Percentiles rank a stretch among this genome's conserved stretches.
These are phyloP conservation scores for Phialophora chinensis DNA, from an alignment of 2,329 filamentous ascomycete species.

Conservation along the genomic window DNA sequence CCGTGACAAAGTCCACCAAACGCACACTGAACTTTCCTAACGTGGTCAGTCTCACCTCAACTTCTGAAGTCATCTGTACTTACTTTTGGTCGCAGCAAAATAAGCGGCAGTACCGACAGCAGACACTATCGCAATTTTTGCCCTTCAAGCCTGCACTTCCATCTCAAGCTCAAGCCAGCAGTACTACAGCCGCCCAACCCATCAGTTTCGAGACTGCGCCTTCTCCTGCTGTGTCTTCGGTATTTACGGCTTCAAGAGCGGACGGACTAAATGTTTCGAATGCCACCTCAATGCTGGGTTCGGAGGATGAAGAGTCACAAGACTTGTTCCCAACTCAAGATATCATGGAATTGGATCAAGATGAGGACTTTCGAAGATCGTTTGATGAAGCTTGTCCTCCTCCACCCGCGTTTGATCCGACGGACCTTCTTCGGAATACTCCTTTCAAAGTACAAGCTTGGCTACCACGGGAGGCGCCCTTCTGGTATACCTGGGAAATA, in stretches of 20 bases:
- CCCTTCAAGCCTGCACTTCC: neutral
- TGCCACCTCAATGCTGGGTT: conserved; percentile 24
- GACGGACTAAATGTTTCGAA: conserved; percentile 11
- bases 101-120: conserved; percentile 24
- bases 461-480: conserved; percentile 22
- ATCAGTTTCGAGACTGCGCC: conserved; percentile 26
- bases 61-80: conserved; percentile 1
- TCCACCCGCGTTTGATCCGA: neutral
- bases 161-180: neutral
- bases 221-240: conserved; percentile 23
- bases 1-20: conserved; percentile 20
- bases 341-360: conserved; percentile 21
- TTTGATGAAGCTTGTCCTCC: conserved; percentile 17
- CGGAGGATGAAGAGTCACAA: conserved; percentile 20
- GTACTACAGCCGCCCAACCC: neutral
- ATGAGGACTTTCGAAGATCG: conserved; percentile 28
- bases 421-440: conserved; percentile 43
- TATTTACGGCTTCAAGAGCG: conserved; percentile 23
- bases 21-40: conserved; percentile 23
- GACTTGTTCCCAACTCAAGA: conserved; percentile 35
- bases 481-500: conserved; percentile 31
- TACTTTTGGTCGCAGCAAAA: conserved; percentile 21
- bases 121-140: conserved; percentile 17
- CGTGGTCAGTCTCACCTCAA: conserved; percentile 14
- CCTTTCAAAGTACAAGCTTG: conserved; percentile 46